phyloP scores from a whole-genome alignment of 805 yeast genomes.

The Candida easanensis region DNA sequence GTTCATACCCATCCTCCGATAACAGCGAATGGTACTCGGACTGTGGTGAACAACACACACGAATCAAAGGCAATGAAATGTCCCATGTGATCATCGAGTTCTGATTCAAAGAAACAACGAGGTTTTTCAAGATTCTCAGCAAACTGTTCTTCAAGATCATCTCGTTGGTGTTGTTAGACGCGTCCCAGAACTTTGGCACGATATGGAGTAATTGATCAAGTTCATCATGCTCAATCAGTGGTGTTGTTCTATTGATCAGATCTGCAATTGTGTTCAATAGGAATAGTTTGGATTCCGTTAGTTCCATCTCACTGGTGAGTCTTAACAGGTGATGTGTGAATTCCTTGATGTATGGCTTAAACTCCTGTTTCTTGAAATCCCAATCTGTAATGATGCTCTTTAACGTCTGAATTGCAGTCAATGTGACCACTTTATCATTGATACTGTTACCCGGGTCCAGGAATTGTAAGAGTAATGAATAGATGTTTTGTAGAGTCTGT shows the following conservation, averaged over 20 bases:
- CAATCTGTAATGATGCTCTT: conserved; percentile 76
- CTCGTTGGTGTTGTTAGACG: conserved; percentile 41
- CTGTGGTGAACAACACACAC: conserved; percentile 56
- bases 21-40: conserved; percentile 55
- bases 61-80: conserved; percentile 63
- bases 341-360: conserved; percentile 60
- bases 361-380: conserved; percentile 71
- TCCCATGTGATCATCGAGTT: conserved; percentile 48
- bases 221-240: conserved; percentile 51
- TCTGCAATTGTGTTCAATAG: conserved; percentile 66
- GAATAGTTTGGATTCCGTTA: conserved; percentile 76
- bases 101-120: conserved; percentile 54
- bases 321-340: conserved; percentile 48
- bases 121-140: conserved; percentile 54
- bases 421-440: conserved; percentile 76
- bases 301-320: conserved; percentile 46
- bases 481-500: conserved; percentile 55
- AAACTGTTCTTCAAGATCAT: conserved; percentile 49
- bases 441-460: conserved; percentile 42
- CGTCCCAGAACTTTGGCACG: conserved; percentile 81
- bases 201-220: conserved; percentile 48
- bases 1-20: conserved; percentile 82
- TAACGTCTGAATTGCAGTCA: conserved; percentile 71
- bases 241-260: conserved; percentile 61
- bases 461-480: conserved; percentile 51